Evolutionary conservation across 352 stramenopile genomes (phyloP), one percentile per base, ranked within the genome.

Genomic region (Phytophthora hibernalis): DNA sequence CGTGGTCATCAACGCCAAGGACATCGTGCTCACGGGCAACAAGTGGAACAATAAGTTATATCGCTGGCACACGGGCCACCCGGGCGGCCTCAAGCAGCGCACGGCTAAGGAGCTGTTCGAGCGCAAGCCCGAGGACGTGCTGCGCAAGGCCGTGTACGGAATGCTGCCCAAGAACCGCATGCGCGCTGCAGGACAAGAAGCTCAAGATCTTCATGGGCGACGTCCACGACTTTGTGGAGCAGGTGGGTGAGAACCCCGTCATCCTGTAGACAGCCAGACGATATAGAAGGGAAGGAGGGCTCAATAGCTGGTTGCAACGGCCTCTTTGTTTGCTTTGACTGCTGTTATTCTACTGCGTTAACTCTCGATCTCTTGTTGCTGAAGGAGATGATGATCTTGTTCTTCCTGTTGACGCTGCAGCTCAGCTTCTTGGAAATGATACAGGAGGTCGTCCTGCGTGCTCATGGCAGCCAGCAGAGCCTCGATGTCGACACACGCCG

Each of bases 111-210:
- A 99, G 61, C 85, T 99, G 70, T 91, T 98, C 54, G 92, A 97
- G 50, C 86, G 92, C 68, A 98, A 98, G 68, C 96, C 97, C 21
- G 95, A 98, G 70, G 91, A 98, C 35, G 92, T 99, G 54, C 80
- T 99, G 60, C 87, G 92, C 61, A 97, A 98, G 65, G 97, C 97
- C 5, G 95, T 99, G 43, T 91, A 97, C 49, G 97, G 98, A 18
- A 99, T 99, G 98, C 78, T 99, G 47, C 92, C 97, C 65, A 93
- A 98, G 62, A 99, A 99, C 80, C 97, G 96, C 73, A 95, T 99
- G 73, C 87, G 97, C 59, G 87, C 76, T 93, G 53, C 97, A 98
- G 66, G 95, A 98, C 64, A 90, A 98, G 79, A 98, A 98, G 77
- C 86, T 99, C 61, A 97, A 98, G 68, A 98, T 99, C 74, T 99